Evolutionary conservation across 352 stramenopile species (phyloP).

Genomic region (Pythium guiyangense): DNA sequence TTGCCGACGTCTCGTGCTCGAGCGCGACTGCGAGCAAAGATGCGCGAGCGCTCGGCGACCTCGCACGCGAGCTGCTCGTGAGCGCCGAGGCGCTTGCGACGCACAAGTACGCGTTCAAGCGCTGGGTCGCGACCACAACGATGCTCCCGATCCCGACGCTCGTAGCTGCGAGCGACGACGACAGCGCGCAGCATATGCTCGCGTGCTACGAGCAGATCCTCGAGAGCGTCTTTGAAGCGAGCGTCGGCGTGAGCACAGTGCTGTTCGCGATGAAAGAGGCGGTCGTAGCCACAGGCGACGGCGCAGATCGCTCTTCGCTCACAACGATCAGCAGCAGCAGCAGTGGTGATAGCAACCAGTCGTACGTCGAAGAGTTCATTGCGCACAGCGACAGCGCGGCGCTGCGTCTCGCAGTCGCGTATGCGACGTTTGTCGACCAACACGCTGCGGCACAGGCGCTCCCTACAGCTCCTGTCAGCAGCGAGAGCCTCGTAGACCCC

Average conservation of each 20-base stretch:
- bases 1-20: slow-evolving; percentile 31
- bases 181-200: not conserved
- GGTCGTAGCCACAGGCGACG: slow-evolving; percentile 12
- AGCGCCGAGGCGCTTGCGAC: slow-evolving; percentile 26
- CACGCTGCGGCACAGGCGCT: not conserved
- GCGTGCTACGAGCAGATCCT: slow-evolving; percentile 34
- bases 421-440: slow-evolving; percentile 18
- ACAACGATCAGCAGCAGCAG: not conserved
- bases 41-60: slow-evolving; percentile 16
- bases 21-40: slow-evolving; percentile 9
- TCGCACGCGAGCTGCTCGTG: slow-evolving; percentile 31
- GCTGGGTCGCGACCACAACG: slow-evolving; percentile 44
- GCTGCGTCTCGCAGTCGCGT: slow-evolving; percentile 25
- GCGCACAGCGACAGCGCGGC: slow-evolving; percentile 38
- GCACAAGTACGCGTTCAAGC: slow-evolving; percentile 60
- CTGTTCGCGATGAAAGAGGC: slow-evolving; percentile 52
- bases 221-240: slow-evolving; percentile 32
- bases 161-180: not conserved
- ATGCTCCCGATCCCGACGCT: slow-evolving; percentile 29
- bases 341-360: slow-evolving; percentile 7
- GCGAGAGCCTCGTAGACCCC: not conserved
- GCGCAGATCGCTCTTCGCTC: not conserved
- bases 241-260: slow-evolving; percentile 42
- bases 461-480: not conserved
- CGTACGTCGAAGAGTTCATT: slow-evolving; percentile 35